Evolutionary conservation across 1,139 yeast genomes (phyloP), one percentile per base, ranked within the genome.

Genomic region (Hemisphaericaspora xylofermentans): DNA sequence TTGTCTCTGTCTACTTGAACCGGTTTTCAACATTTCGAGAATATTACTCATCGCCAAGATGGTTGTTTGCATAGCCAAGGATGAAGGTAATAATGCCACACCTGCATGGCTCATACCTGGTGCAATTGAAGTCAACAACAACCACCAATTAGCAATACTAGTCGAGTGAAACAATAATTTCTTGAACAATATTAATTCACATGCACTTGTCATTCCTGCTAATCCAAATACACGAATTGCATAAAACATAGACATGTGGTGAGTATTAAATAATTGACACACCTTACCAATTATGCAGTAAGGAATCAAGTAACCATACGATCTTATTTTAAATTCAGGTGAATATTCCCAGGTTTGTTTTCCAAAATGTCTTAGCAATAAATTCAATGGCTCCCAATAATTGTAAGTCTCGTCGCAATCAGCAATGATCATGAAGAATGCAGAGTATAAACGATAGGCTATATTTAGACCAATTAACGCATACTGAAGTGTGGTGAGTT

Each of bases 311-410:
- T 85, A 89, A 0, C 86, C 76, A 80, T 95, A 91, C 6, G 96
- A 87, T 48, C 98, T 68, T 40, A 91, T 88, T 15, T 96, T 89
- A 56, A 78, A 88, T 42, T 76, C 87, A 0, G 98, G 97, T 1
- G 96, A 88, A 60, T 91, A 91, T 57, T 91, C 98, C 98, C 97
- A 91, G 0, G 98, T 91, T 61, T 89, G 89, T 52, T 88, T 86
- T 2, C 98, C 98, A 60, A 87, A 88, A 2, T 84, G 85, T 50
- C 96, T 76, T 3, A 84, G 65, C 29, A 91, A 54, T 41, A 85
- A 71, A 57, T 91, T 93, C 44, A 91, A 68, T 0, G 98, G 97
- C 52, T 91, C 98, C 93, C 91, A 89, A 63, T 88, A 91, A 56
- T 91, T 91, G 73, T 79, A 91, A 29, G 80, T 74, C 59, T 86